Percentiles rank a stretch among this genome's conserved stretches.
Evolutionary conservation across 1,139 yeast species (phyloP).

Genomic region (Taiozyma onychis): DNA sequence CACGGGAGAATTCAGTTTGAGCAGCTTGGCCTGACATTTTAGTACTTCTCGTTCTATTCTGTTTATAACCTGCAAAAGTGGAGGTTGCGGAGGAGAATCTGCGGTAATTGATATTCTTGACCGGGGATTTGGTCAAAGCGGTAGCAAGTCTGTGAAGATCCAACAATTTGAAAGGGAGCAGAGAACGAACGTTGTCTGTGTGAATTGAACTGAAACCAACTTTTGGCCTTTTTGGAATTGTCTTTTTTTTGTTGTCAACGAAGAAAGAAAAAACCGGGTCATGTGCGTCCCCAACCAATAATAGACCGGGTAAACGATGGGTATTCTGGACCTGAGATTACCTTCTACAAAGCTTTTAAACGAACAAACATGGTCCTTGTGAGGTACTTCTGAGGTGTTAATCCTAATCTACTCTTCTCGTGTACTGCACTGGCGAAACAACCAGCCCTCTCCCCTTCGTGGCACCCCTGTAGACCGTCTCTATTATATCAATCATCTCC

Average conservation of each 20-base stretch:
- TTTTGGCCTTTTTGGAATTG: background rate
- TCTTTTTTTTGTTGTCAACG: background rate
- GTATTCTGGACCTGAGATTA: background rate
- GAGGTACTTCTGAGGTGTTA: no score
- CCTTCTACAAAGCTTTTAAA: background rate
- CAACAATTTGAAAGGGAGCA: background rate
- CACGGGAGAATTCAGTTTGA: conserved; percentile 67
- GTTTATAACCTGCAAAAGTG: background rate
- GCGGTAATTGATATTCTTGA: background rate
- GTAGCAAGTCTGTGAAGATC: background rate
- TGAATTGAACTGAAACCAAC: background rate
- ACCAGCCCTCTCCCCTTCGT: conserved; percentile 90
- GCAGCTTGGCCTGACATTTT: conserved; percentile 34
- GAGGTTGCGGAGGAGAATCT: conserved; percentile 1
- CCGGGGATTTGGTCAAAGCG: background rate
- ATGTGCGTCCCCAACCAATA: background rate
- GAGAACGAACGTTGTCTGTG: background rate
- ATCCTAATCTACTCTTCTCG: conserved; percentile 12
- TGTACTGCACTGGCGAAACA: conserved; percentile 52
- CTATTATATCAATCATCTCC: conserved; percentile 86
- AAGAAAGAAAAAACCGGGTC: background rate
- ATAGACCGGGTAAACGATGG: background rate
- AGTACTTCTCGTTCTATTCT: conserved; percentile 6
- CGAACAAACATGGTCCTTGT: background rate
- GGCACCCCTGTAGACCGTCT: conserved; percentile 88